Base-by-base conservation (phyloP, 2,329 filamentous ascomycete genomes). In the Aspergillus sp. region DNA sequence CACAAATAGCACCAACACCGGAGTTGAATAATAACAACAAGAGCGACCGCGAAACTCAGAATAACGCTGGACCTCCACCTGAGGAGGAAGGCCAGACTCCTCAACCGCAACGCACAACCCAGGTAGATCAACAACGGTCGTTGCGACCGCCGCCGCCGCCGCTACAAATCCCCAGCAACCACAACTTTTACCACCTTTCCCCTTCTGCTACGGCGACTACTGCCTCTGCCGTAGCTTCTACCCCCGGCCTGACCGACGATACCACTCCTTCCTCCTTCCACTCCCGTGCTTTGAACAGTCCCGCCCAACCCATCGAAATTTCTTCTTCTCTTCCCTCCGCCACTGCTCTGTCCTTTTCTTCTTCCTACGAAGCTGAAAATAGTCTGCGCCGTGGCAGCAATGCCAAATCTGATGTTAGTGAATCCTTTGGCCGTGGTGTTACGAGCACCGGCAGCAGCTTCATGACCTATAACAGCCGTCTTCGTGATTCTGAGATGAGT, bases 381-480 rank as follows among this genome's bases (percentile, higher is more conserved):
- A 50, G 57, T 60, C 25, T 59, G 60, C 69, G 69, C 48, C 69
- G 68, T 22, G 63, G 69, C 39, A 62, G 58, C 33, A 61, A 65
- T 25, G 54, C 59, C 22, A 67, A 64, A 45, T 60, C 60, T 17
- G 61, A 65, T 22, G 48, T 58, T 19, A 57, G 56, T 45, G 63
- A 66, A 37, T 62, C 63, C 15, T 65, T 64, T 48, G 89, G 84
- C 53, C 79, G 89, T 56, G 84, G 85, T 35, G 81, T 84, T 6
- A 89, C 85, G 2, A 90, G 85, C 62, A 82, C 83, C 17, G 88
- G 85, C 47, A 91, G 87, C 51, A 85, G 80, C 59, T 88, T 84
- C 64, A 39, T 30, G 25, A 90, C 88, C 3, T 90, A 86, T 58
- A 74, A 85, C 45, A 90, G 85, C 72, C 80, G 76, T 58, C 70